Evolutionary conservation across 768 basidiomycete species (phyloP).

Genomic region (Collybia mongolica): DNA sequence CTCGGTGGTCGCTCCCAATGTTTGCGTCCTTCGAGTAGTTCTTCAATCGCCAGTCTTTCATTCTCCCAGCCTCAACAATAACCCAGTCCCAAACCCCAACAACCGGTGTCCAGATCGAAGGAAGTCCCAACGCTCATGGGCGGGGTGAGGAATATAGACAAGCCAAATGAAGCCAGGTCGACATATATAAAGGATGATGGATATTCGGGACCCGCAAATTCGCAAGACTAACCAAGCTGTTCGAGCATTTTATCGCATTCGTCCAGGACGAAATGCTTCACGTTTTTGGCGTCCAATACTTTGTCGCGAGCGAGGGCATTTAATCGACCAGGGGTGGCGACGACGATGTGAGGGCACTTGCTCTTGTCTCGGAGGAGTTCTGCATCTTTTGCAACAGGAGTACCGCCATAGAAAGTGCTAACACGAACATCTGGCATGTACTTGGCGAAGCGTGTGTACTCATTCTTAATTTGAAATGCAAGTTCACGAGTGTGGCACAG

Average conservation of each 20-base stretch:
- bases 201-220: slow-evolving; percentile 64
- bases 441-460: slow-evolving; percentile 98
- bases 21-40: slow-evolving; percentile 30
- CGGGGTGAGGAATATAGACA: slow-evolving; percentile 34
- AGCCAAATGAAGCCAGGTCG: slow-evolving; percentile 40
- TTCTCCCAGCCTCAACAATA: slow-evolving; percentile 30
- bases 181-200: slow-evolving; percentile 53
- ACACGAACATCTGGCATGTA: slow-evolving; percentile 99
- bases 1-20: slow-evolving; percentile 34
- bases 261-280: slow-evolving; percentile 99
- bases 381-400: slow-evolving; percentile 89
- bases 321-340: slow-evolving; percentile 96
- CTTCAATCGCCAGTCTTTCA: slow-evolving; percentile 22
- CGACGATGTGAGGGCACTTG: slow-evolving; percentile 98
- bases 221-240: slow-evolving; percentile 99
- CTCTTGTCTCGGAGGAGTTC: slow-evolving; percentile 93
- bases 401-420: slow-evolving; percentile 97
- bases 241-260: slow-evolving; percentile 99
- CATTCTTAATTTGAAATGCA: slow-evolving; percentile 99
- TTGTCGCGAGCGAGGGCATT: slow-evolving; percentile 97
- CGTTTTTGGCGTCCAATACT: slow-evolving; percentile 89
- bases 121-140: slow-evolving; percentile 34
- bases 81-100: slow-evolving; percentile 36
- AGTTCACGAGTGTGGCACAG: slow-evolving; percentile 99
- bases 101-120: slow-evolving; percentile 36